phyloP scores from a whole-genome alignment of 495 filamentous ascomycete genomes.

The Platismatia glauca region DNA sequence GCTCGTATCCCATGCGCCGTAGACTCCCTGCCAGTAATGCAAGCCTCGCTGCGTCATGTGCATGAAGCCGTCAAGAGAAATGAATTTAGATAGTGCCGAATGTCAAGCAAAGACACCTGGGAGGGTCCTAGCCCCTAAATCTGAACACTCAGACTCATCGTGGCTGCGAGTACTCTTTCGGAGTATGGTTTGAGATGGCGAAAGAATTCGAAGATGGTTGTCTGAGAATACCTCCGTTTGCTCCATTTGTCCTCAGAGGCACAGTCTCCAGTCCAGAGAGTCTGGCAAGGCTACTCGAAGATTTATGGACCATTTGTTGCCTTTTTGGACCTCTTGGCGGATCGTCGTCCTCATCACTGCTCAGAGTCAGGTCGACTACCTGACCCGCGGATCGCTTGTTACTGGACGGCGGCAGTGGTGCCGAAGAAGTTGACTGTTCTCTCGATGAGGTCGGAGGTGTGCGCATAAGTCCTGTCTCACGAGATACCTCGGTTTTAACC shows the following conservation, averaged over 20 bases:
- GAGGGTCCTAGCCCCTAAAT: neutral
- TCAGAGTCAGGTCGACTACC: conserved; percentile 73
- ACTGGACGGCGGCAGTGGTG: conserved; percentile 31
- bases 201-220: conserved; percentile 8
- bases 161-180: conserved; percentile 9
- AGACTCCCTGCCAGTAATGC: neutral
- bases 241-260: conserved; percentile 3
- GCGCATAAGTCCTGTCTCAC: conserved; percentile 31
- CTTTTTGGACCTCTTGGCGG: conserved; percentile 51
- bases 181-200: neutral
- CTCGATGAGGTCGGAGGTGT: conserved; percentile 48
- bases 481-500: conserved; percentile 40
- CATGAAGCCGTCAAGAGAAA: neutral
- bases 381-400: conserved; percentile 55
- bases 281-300: conserved; percentile 4
- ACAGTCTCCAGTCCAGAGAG: neutral
- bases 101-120: neutral
- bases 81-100: neutral
- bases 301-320: conserved; percentile 20
- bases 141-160: neutral
- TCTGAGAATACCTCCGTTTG: conserved; percentile 1
- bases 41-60: neutral
- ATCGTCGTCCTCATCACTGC: conserved; percentile 66
- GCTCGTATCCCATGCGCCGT: neutral
- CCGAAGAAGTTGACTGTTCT: conserved; percentile 42